Percentiles rank a stretch among this genome's conserved stretches.
phyloP scores from a whole-genome alignment of 2,329 filamentous ascomycete genomes.

The Xylaria sp. region DNA sequence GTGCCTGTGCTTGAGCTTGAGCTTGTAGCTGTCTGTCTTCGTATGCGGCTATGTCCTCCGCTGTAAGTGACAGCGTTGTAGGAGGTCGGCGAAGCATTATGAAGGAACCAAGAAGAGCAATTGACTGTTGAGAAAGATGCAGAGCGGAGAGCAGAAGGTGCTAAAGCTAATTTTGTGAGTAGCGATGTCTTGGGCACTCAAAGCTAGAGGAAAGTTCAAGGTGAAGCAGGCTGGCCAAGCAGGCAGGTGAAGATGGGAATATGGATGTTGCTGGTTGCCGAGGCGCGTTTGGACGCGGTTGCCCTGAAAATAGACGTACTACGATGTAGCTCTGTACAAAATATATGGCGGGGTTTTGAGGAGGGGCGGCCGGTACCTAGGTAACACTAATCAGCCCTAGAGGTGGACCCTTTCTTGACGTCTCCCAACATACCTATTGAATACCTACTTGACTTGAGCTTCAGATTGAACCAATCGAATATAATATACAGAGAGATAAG shows the following conservation, averaged over 20 bases:
- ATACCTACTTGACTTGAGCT: no score
- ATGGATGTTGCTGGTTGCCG: not conserved
- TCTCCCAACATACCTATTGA: no score
- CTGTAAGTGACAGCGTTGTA: constrained; percentile 74
- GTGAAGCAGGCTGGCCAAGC: not conserved
- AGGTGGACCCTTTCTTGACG: constrained; percentile 6
- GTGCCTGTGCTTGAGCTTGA: constrained; percentile 29
- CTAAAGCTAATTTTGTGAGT: not conserved
- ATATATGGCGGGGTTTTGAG: constrained; percentile 19
- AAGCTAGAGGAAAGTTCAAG: not conserved
- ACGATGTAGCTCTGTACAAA: not conserved
- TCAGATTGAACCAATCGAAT: not conserved
- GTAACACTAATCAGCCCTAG: constrained; percentile 26
- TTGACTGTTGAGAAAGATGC: not conserved
- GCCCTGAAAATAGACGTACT: not conserved
- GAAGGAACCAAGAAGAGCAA: constrained; percentile 28
- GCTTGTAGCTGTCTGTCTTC: constrained; percentile 62
- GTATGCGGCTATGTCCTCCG: constrained; percentile 76
- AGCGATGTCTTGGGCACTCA: not conserved
- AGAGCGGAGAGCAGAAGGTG: not conserved
- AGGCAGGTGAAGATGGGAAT: not conserved
- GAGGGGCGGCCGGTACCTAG: not conserved
- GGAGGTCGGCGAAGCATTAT: constrained; percentile 74
- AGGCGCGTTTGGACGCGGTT: constrained; percentile 17
- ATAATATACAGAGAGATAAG: not conserved